A percentile compares a stretch with the other conserved stretches of the same genome.
These are phyloP conservation scores for Sonneratia caseolaris DNA, from an alignment of 345 rosid species.

Conservation along the genomic window DNA sequence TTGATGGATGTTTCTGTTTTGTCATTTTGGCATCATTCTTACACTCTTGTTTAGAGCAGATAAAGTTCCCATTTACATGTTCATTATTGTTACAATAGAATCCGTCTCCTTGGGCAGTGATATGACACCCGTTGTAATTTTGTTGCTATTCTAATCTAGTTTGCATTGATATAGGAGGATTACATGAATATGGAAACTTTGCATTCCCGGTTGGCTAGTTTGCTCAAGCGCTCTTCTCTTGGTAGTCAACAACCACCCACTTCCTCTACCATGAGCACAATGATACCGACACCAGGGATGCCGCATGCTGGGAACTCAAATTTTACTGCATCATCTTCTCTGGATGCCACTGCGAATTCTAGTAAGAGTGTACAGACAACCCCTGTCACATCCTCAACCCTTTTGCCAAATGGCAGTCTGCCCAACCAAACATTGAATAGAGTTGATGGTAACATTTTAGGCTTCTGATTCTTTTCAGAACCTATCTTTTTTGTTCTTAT, in stretches of 20 bases:
- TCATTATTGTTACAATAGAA: not conserved
- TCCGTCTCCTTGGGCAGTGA: not conserved
- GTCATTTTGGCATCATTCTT: not conserved
- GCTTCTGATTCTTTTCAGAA: conserved; percentile 7
- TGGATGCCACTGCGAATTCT: conserved; percentile 42
- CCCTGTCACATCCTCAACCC: conserved; percentile 38
- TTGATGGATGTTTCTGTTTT: not conserved
- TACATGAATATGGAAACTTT: conserved; percentile 60
- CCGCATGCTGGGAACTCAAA: conserved; percentile 47
- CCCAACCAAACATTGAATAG: conserved; percentile 38
- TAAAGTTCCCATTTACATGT: not conserved
- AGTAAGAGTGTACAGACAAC: conserved; percentile 36
- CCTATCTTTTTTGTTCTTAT: conserved; percentile 1
- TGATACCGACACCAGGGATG: conserved; percentile 96
- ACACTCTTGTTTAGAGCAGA: not conserved
- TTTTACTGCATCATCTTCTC: conserved; percentile 43
- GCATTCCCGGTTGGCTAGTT: conserved; percentile 45
- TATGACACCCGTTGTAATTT: not conserved
- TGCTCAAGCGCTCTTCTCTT: conserved; percentile 31
- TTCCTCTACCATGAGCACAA: conserved; percentile 57
- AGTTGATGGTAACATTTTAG: conserved; percentile 34
- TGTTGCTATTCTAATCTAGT: not conserved
- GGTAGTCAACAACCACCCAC: conserved; percentile 38
- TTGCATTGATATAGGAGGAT: conserved; percentile 50
- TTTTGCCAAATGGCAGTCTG: conserved; percentile 39